A percentile compares a stretch with the other conserved stretches of the same genome.
Evolutionary conservation across 2,329 filamentous ascomycete genomes (phyloP).

Genomic region (Cladosporium oxysporum): DNA sequence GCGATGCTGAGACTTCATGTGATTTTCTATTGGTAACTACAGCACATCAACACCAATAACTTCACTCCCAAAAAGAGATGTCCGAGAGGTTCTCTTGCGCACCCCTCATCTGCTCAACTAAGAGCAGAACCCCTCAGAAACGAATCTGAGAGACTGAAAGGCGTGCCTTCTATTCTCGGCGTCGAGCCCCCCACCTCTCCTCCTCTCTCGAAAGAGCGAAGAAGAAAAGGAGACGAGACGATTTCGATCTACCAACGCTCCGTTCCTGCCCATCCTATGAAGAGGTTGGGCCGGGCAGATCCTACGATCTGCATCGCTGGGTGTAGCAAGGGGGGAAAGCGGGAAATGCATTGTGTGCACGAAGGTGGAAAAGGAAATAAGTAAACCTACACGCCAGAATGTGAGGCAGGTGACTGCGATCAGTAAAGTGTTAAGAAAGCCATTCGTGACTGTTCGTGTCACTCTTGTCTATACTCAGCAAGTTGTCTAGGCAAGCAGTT

Average conservation of each 20-base stretch:
- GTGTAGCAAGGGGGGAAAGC: conserved; percentile 21
- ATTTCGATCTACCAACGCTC: conserved; percentile 48
- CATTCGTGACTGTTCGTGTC: neutral
- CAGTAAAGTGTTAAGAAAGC: neutral
- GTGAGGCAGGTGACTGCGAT: conserved; percentile 1
- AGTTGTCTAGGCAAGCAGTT: conserved; percentile 13
- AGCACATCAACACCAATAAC: neutral
- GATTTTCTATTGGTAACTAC: neutral
- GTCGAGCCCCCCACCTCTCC: conserved; percentile 10
- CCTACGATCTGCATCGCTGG: conserved; percentile 49
- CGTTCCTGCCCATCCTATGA: conserved; percentile 45
- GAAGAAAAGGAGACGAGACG: conserved; percentile 12
- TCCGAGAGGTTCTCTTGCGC: conserved; percentile 44
- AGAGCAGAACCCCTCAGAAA: conserved; percentile 25
- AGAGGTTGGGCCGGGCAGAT: conserved; percentile 42
- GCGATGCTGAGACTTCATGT: too few relatives aligned
- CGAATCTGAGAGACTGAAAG: conserved; percentile 23
- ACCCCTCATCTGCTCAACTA: conserved; percentile 32
- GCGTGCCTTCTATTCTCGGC: conserved; percentile 40
- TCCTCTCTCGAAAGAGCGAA: conserved; percentile 4
- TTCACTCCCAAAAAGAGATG: conserved; percentile 23
- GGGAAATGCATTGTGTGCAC: neutral
- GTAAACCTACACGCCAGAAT: neutral
- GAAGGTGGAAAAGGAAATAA: neutral
- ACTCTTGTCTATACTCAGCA: conserved; percentile 10